Evolutionary conservation across 139 green algal species (phyloP), one percentile per base, ranked within the genome.

Genomic region (Chlorella ohadii): DNA sequence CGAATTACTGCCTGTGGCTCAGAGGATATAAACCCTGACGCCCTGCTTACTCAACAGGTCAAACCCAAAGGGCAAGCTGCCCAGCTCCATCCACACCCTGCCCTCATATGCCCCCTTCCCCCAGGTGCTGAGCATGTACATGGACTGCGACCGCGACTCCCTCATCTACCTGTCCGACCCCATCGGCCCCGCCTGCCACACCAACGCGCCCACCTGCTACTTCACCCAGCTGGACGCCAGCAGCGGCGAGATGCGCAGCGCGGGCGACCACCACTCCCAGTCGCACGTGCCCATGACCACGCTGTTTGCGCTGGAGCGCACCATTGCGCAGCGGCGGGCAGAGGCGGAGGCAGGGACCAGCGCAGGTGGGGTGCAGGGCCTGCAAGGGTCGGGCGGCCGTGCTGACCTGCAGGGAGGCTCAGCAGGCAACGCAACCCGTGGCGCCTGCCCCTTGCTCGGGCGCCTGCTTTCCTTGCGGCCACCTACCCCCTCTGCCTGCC

Each of bases 131-230:
- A 77, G 79, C 25, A 78, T 97, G 22, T 90, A 92, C 76, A 25
- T 93, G 36, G 97, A 99, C 88, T 99, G 97, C 85, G 97, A 99
- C 78, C 81, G 85, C 31, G 97, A 99, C 88, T 97, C 94, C 5
- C 87, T 98, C 56, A 97, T 99, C 63, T 99, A 99, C 89, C 81
- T 99, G 44, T 89, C 88, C 1, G 91, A 96, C 41, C 95, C 95
- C 33, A 95, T 97, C 23, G 96, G 96, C 12, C 96, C 96, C 4
- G 87, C 95, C 61, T 98, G 96, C 87, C 96, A 98, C 88, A 98
- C 96, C n/a, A 96, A 96, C 44, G 95, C 94, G 20, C 81, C 91
- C 56, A 98, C 94, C 28, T 99, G 97, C 89, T 99, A 95, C 88
- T 99, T 97, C 87, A 84, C 73, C 0, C 84, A 93, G 47, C 81